A percentile compares a stretch with the other conserved stretches of the same genome.
These are phyloP conservation scores for Gossypium herbaceum DNA, from an alignment of 345 rosid genomes.

Conservation along the genomic window DNA sequence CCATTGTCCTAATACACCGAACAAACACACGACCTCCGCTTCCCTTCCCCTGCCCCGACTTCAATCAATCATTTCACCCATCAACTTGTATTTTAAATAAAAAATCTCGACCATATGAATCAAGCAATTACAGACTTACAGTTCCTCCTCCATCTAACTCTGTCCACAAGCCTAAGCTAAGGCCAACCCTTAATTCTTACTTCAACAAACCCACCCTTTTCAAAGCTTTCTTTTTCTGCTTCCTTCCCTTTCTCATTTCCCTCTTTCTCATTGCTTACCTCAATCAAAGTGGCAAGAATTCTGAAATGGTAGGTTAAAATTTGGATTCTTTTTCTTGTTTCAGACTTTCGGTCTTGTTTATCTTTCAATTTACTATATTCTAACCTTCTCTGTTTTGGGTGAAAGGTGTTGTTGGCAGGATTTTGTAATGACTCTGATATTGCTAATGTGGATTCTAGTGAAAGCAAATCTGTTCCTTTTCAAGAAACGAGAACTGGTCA, in stretches of 20 bases:
- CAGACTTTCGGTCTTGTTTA: background rate
- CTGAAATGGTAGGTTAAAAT: conserved; percentile 10
- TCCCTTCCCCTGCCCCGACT: background rate
- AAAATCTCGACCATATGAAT: background rate
- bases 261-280: background rate
- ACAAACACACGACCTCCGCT: background rate
- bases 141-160: background rate
- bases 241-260: background rate
- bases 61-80: background rate
- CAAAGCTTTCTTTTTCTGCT: background rate
- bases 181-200: background rate
- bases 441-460: conserved; percentile 30
- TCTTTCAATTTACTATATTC: background rate
- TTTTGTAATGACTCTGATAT: conserved; percentile 16
- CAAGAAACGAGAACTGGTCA: conserved; percentile 15
- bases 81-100: background rate
- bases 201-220: background rate
- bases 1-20: background rate
- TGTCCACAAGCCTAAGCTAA: background rate
- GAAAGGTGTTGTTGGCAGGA: conserved; percentile 26
- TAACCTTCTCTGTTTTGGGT: background rate
- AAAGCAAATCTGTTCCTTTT: conserved; percentile 6
- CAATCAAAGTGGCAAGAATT: background rate
- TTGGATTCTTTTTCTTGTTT: background rate
- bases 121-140: too few species aligned